Evolutionary conservation across 1,284 basidiomycete genomes (phyloP), one percentile per base, ranked within the genome.

Genomic region (Kwoniella shivajii): DNA sequence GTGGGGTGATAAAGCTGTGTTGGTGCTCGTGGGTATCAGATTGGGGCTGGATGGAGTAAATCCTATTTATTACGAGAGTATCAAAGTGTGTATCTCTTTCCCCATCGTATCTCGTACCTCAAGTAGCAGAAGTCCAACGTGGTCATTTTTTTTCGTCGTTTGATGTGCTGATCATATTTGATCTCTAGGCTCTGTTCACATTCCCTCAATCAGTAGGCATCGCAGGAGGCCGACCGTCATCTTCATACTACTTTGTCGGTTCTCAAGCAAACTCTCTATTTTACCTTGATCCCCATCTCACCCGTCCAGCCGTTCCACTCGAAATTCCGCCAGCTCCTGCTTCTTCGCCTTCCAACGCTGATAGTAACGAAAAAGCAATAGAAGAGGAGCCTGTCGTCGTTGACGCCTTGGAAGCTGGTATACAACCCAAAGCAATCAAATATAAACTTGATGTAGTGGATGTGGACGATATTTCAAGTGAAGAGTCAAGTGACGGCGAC

Each of bases 191-290:
- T 18, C 77, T 96, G 24, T 98, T 95, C 76, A 89, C 88, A 0
- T 92, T 94, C 76, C 93, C 94, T 0, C 95, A 97, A 78, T 92
- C 88, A 2, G 89, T 97, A 37, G 95, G 95, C 42, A 97, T 98
- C 59, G 92, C 94, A 0, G 95, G 95, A 43, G 95, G 95, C 3
- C 84, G 94, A 27, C 95, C 95, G 0, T 89, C 89, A 22, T 95
- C 92, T 0, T 97, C 92, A 0, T 98, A 97, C 76, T 99, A 98
- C 79, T 99, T 99, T 75, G 89, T 98, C 49, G 95, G 92, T 13
- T 84, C 87, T 0, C 95, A 98, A 73, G 88, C 86, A 3, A 88
- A 92, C 64, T 88, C 86, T 50, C 82, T 96, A 4, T 95, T 97
- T 78, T 99, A 98, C 73, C 88, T 98, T 47, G 95, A 99, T 75